These are phyloP conservation scores for Beauveria pseudobassiana DNA, from an alignment of 2,329 filamentous ascomycete genomes.

Conservation along the genomic window DNA sequence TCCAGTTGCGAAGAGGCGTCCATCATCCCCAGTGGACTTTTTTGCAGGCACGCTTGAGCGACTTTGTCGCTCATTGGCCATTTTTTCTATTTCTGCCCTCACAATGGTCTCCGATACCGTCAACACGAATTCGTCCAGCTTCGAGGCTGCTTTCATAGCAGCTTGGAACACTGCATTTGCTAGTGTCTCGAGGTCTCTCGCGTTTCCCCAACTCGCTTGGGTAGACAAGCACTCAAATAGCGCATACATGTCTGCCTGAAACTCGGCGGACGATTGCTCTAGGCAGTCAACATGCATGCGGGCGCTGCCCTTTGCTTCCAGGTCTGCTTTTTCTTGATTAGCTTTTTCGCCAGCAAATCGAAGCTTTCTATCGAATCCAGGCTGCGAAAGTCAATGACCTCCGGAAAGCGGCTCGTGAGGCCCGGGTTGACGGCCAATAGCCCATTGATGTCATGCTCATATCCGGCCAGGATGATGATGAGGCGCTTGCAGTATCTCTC, in stretches of 20 bases:
- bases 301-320: not conserved
- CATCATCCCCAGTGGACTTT: not conserved
- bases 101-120: not conserved
- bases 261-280: not conserved
- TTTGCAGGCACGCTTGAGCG: not conserved
- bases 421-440: constrained; percentile 56
- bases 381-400: not conserved
- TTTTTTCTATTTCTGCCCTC: not conserved
- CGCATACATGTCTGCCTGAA: not conserved
- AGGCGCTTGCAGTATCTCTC: constrained; percentile 49
- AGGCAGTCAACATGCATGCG: not conserved
- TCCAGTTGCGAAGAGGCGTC: not conserved
- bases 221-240: not conserved
- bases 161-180: not conserved
- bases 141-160: not conserved
- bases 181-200: not conserved
- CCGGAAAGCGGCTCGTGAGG: constrained; percentile 55
- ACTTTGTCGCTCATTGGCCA: not conserved
- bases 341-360: not conserved
- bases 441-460: constrained; percentile 56
- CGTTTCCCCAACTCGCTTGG: not conserved
- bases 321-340: not conserved
- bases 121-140: not conserved
- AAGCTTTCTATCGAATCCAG: not conserved
- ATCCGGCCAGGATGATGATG: constrained; percentile 62